A percentile compares a stretch with the other conserved stretches of the same genome.
Evolutionary conservation across 73 alveolate genomes (phyloP).

Genomic region (Tetrahymena borealis): DNA sequence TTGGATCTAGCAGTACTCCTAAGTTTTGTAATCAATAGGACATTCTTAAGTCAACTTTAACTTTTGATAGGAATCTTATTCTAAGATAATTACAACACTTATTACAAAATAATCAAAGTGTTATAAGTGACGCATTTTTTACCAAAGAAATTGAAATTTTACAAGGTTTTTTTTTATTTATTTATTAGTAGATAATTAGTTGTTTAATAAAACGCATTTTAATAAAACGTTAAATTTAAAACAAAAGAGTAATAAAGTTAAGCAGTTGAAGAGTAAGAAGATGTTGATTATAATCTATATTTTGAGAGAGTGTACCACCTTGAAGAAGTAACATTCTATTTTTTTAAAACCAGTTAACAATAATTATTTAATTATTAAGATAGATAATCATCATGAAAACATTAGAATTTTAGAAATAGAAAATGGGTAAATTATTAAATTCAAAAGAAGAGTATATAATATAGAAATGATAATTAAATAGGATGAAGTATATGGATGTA

Average conservation of each 20-base stretch:
- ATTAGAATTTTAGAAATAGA: background rate
- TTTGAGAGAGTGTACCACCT: background rate
- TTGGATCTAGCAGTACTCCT: too few species aligned
- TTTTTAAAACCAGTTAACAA: background rate
- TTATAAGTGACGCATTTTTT: background rate
- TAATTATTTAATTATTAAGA: background rate
- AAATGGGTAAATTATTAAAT: background rate
- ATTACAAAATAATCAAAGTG: background rate
- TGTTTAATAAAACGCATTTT: background rate
- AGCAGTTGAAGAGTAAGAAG: background rate
- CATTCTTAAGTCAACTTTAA: too few species aligned
- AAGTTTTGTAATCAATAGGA: too few species aligned
- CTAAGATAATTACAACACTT: too few species aligned
- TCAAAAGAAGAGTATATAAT: background rate
- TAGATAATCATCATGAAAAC: background rate
- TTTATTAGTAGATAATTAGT: background rate
- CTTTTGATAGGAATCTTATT: too few species aligned
- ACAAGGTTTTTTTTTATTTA: background rate
- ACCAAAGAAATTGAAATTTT: background rate
- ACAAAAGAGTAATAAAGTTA: background rate
- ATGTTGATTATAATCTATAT: background rate
- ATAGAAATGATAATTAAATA: background rate
- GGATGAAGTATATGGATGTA: background rate
- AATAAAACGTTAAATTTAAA: background rate
- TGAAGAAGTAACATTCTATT: background rate